Conservation (phyloP, 305 asterid species). For the Striga hermonthica region DNA sequence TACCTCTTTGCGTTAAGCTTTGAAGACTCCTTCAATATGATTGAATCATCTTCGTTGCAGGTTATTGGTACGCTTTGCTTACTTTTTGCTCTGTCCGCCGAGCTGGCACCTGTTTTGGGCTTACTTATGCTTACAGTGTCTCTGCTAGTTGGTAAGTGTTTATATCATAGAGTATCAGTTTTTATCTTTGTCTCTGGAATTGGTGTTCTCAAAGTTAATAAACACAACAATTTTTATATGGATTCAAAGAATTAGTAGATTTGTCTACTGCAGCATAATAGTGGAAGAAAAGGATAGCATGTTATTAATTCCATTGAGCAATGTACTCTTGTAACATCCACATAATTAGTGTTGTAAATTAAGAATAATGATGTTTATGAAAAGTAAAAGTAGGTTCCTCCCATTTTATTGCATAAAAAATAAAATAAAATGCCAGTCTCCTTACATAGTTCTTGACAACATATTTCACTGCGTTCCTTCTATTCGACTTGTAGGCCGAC, state of each 20-base stretch:
- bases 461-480: no score
- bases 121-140: conserved; percentile 81
- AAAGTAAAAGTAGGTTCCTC: no score
- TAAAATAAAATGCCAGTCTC: no score
- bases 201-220: conserved; percentile 15
- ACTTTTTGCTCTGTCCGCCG: conserved; percentile 69
- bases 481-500: no score
- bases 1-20: conserved; percentile 19
- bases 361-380: no score
- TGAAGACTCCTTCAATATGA: conserved; percentile 24
- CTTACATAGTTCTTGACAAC: no score
- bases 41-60: conserved; percentile 44
- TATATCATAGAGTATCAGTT: conserved; percentile 18
- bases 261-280: conserved; percentile 9
- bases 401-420: no score
- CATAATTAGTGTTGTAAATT: no score
- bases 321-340: neutral
- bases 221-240: conserved; percentile 5
- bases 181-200: conserved; percentile 15
- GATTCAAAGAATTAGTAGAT: conserved; percentile 16
- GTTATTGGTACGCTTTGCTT: conserved; percentile 81
- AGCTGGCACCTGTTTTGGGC: conserved; percentile 92
- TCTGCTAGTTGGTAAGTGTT: conserved; percentile 66
- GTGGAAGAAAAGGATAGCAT: neutral
- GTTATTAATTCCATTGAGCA: neutral